These are phyloP conservation scores for Phanerochaete sordida DNA, from an alignment of 768 basidiomycete species.

Conservation along the genomic window DNA sequence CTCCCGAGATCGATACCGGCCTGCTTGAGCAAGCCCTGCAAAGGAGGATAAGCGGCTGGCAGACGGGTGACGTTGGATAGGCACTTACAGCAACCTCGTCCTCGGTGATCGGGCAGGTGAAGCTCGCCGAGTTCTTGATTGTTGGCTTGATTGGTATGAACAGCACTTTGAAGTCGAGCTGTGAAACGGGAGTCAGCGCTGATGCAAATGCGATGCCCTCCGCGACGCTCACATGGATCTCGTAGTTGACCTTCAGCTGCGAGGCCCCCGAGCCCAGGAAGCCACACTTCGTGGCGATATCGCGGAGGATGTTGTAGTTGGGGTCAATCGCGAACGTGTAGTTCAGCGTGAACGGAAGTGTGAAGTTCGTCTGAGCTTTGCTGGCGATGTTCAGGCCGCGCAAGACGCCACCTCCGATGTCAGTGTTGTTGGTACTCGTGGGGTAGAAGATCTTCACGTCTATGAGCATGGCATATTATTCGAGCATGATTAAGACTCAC, in stretches of 20 bases:
- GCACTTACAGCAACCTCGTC: conserved; percentile 29
- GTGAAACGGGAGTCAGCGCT: conserved; percentile 5
- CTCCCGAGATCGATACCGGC: conserved; percentile 8
- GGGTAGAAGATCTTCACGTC: conserved; percentile 65
- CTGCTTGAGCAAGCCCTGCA: conserved; percentile 11
- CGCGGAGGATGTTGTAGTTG: conserved; percentile 47
- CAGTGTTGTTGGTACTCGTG: conserved; percentile 61
- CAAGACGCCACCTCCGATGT: conserved; percentile 60
- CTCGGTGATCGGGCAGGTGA: conserved; percentile 58
- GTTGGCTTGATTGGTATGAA: conserved; percentile 64
- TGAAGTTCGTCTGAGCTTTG: conserved; percentile 58
- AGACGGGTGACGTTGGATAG: neutral
- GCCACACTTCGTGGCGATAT: conserved; percentile 64
- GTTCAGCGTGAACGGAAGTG: conserved; percentile 68
- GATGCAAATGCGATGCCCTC: neutral
- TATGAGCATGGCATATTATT: neutral
- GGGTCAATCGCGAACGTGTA: conserved; percentile 59
- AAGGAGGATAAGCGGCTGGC: neutral
- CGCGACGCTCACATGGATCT: conserved; percentile 50
- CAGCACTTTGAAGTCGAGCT: conserved; percentile 68
- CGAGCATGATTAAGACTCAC: conserved; percentile 30
- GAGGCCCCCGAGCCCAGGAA: conserved; percentile 36
- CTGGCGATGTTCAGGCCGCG: conserved; percentile 42
- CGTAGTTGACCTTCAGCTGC: conserved; percentile 60
- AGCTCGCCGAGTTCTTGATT: conserved; percentile 56